Base-by-base conservation (phyloP, 2,329 filamentous ascomycete genomes). In the Verticillium longisporum region DNA sequence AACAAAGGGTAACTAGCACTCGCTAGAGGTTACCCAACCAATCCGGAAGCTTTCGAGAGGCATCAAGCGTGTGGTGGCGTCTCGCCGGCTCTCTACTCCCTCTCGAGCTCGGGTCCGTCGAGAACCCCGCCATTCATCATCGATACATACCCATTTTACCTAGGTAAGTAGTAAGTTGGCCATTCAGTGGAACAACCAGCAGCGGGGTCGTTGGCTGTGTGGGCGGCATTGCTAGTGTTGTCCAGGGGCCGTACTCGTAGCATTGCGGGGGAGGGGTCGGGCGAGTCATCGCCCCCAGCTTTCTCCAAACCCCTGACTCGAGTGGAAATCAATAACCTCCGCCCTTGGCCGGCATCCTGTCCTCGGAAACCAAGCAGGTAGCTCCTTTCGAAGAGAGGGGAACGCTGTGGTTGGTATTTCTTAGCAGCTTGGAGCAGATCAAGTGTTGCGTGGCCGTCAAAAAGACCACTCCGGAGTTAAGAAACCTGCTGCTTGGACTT, bases 241-340 rank as follows among this genome's bases (percentile, higher is more conserved):
- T 18, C 15, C 11, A 45, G 38, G 38, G 38, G n/a, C 15, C n/a
- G 38, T 14, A 15, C 18, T n/a, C 38, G 3, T 18, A 14, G n/a
- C 13, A n/a, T 38, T 50, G 45, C 45, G 45, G 56, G 56, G 56
- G 34, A 57, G 36, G 21, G 26, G 13, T 18, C 10, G 10, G 7
- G 3, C 56, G 56, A 57, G 56, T 57, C 56, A 57, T 21, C 11
- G 1, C 5, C 56, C 15, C 26, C 18, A 18, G 4, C 10, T 31
- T 15, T 4, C 56, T 18, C 56, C 4, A 38, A 26, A 10, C 9
- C 14, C 34, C 38, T 57, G 56, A 57, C 56, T 57, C 56, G 56
- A 21, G 21, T 32, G 21, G 56, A 57, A 57, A 57, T 57, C 56
- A 32, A 57, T 57, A 57, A 57, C 56, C 56, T 50, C 45, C 21